A percentile compares a stretch with the other conserved stretches of the same genome.
These are phyloP conservation scores for Micractinium sp. DNA, from an alignment of 139 green algal species.

Conservation along the genomic window DNA sequence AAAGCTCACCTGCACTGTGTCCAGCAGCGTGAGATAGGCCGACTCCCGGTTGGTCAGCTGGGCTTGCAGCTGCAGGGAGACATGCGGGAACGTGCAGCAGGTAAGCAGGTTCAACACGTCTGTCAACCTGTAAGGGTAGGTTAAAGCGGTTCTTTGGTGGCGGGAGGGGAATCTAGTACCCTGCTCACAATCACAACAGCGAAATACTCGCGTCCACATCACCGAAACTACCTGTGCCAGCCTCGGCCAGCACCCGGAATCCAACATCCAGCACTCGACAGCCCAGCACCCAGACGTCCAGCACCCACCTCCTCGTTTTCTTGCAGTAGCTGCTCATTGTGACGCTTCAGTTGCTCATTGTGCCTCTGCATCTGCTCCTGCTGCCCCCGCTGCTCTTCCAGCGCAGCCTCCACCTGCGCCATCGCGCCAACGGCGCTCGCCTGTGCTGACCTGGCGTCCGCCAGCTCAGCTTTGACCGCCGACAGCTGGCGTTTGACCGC, in stretches of 20 bases:
- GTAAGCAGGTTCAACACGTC: background rate
- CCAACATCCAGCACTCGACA: background rate
- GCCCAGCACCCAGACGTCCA: too few species aligned
- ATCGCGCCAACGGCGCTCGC: background rate
- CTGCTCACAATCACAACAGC: too few species aligned
- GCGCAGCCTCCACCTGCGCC: background rate
- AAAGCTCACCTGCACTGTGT: background rate
- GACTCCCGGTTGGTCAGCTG: background rate
- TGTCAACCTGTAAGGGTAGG: too few species aligned
- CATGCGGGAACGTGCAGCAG: background rate
- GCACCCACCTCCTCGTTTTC: conserved; percentile 1
- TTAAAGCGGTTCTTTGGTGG: background rate
- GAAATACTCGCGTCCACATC: too few species aligned
- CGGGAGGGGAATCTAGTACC: too few species aligned
- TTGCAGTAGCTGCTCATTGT: background rate
- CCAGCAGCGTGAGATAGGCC: background rate
- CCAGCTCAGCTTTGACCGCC: conserved; percentile 7
- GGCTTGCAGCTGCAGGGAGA: background rate
- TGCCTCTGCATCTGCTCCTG: background rate
- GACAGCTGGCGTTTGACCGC: background rate
- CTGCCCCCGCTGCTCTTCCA: background rate
- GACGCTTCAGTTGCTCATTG: too few species aligned
- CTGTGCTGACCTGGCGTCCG: background rate
- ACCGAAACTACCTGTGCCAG: too few species aligned
- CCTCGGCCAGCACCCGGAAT: too few species aligned